Evolutionary conservation across 2,329 filamentous ascomycete species (phyloP), one percentile per base, ranked within the genome.

Genomic region (Rhytidhysteron rufulum): DNA sequence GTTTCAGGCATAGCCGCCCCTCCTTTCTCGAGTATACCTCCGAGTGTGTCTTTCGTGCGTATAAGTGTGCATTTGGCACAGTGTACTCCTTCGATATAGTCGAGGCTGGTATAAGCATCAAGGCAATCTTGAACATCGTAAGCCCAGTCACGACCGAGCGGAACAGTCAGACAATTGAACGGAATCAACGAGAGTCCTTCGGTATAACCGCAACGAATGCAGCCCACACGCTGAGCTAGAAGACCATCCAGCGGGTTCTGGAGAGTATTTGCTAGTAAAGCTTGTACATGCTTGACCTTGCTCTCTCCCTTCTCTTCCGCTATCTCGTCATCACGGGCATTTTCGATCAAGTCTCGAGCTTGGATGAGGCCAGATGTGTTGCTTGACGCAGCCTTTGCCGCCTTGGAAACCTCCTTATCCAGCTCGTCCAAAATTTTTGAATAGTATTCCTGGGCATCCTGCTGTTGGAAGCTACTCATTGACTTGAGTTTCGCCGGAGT

Each of bases 401-500:
- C 63, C 58, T 43, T 68, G 68, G 33, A 74, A 30, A 88, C 73
- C 57, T 94, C 88, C 55, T 84, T 85, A 55, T 96, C 88, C 20
- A 95, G 73, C 53, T 90, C 83, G 50, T 91, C 88, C 34, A 96
- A 66, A 11, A 98, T 75, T 56, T 91, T 94, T 13, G 88, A 91
- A 55, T 87, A 96, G 63, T 97, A 98, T 64, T 98, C 93, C 60
- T 97, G 93, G 4, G 93, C 93, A 67, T 98, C 93, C 66, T 98
- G 93, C 61, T 97, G 93, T 52, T 94, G 86, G 80, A 86, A 95
- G 21, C 87, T 95, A 64, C 85, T 91, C 84, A 97, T 94, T 8
- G 83, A 90, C 66, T 95, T 95, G 33, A 96, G 71, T 40, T 85
- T 80, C 1, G 78, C 71, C 0, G 88, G 86, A 5, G 89, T 89